phyloP scores from a whole-genome alignment of 331 rosid species.

The Dryas integrifolia region DNA sequence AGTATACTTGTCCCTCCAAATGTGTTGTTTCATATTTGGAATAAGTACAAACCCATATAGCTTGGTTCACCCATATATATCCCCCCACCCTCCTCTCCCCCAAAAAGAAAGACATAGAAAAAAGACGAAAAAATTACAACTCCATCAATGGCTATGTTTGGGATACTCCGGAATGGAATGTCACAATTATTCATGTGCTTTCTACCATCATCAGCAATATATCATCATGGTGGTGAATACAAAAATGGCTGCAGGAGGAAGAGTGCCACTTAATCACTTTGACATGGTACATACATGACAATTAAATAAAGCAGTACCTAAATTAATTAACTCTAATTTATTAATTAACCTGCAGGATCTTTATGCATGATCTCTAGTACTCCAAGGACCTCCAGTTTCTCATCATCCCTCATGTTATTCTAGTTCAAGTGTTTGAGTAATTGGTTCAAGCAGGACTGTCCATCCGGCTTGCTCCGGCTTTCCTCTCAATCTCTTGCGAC shows the following conservation, averaged over 20 bases:
- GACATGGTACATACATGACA: background rate
- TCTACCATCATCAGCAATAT: background rate
- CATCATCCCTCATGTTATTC: too few species aligned
- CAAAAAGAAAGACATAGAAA: background rate
- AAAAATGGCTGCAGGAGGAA: background rate
- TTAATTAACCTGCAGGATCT: background rate
- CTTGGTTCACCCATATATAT: background rate
- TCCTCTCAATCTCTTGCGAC: constrained; percentile 29
- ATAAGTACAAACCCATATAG: background rate
- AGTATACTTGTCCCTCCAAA: background rate
- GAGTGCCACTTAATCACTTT: background rate
- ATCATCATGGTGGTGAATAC: background rate
- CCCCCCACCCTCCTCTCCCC: too few species aligned
- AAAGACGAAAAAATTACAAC: background rate
- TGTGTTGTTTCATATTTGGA: background rate
- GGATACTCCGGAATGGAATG: background rate
- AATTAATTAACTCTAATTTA: too few species aligned
- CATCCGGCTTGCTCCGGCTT: constrained; percentile 9
- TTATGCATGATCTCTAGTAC: background rate
- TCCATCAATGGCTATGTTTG: constrained; percentile 2
- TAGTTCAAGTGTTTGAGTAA: background rate
- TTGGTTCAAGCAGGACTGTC: constrained; percentile 8
- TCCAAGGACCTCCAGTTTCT: background rate
- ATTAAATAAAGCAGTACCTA: too few species aligned
- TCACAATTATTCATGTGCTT: background rate